Percentiles rank a stretch among this genome's conserved stretches.
These are phyloP conservation scores for Fusarium coicis DNA, from an alignment of 2,329 filamentous ascomycete species.

Conservation along the genomic window DNA sequence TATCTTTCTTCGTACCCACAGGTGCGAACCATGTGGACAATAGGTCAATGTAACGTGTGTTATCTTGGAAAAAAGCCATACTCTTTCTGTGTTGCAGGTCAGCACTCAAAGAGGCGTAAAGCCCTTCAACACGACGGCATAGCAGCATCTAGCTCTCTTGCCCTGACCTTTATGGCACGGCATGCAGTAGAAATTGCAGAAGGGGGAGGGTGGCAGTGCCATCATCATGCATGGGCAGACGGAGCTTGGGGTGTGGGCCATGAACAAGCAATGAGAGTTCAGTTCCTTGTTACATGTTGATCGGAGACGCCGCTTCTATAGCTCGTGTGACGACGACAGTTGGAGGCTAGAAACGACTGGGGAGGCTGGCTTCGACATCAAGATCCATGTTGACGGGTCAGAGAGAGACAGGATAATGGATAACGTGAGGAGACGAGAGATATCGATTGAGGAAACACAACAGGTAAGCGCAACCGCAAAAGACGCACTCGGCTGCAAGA, in stretches of 20 bases:
- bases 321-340: not conserved
- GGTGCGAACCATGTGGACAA: conserved; percentile 11
- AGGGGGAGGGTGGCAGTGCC: conserved; percentile 36
- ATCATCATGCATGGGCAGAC: conserved; percentile 31
- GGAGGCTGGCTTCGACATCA: not conserved
- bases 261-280: conserved; percentile 3
- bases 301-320: conserved; percentile 4
- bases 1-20: conserved; percentile 25
- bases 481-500: conserved; percentile 6
- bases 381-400: not conserved
- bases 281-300: conserved; percentile 1
- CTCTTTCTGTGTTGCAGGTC: not conserved
- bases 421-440: conserved; percentile 19
- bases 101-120: not conserved
- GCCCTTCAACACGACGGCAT: not conserved
- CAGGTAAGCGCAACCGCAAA: not conserved
- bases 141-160: not conserved
- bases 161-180: conserved; percentile 2
- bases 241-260: conserved; percentile 35
- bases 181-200: conserved; percentile 26
- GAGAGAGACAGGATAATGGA: not conserved
- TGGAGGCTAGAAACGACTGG: not conserved
- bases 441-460: conserved; percentile 7
- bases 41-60: conserved; percentile 24
- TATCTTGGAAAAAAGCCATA: conserved; percentile 10